These are phyloP conservation scores for Suillus tomentosus DNA, from an alignment of 768 basidiomycete species.

Conservation along the genomic window DNA sequence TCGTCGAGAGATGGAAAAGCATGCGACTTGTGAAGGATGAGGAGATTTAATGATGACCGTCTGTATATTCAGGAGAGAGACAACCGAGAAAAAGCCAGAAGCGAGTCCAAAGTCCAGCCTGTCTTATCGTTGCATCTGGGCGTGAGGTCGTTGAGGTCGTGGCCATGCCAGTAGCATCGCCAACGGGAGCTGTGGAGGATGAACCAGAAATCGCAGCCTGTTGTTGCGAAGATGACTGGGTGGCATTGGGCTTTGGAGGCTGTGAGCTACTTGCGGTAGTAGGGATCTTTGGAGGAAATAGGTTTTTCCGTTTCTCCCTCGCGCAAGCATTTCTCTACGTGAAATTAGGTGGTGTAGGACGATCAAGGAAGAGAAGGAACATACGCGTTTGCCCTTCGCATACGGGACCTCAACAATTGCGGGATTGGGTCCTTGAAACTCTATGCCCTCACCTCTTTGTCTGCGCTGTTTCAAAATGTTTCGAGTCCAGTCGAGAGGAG, in stretches of 20 bases:
- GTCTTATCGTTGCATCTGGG: not conserved
- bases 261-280: not conserved
- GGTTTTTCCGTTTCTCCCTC: too few relatives aligned
- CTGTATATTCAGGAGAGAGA: not conserved
- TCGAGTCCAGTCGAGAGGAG: too few relatives aligned
- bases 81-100: not conserved
- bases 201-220: not conserved
- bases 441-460: too few relatives aligned
- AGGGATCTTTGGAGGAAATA: too few relatives aligned
- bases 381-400: too few relatives aligned
- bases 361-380: too few relatives aligned
- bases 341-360: too few relatives aligned
- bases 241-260: not conserved
- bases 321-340: too few relatives aligned
- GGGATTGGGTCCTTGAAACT: too few relatives aligned
- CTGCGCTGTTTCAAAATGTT: too few relatives aligned
- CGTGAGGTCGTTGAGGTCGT: not conserved
- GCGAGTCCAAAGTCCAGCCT: not conserved
- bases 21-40: not conserved
- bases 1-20: not conserved
- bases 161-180: not conserved
- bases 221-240: not conserved
- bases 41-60: not conserved
- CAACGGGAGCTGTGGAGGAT: not conserved
- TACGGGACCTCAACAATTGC: too few relatives aligned